phyloP scores from a whole-genome alignment of 441 rosid genomes.

The Eruca vesicaria region DNA sequence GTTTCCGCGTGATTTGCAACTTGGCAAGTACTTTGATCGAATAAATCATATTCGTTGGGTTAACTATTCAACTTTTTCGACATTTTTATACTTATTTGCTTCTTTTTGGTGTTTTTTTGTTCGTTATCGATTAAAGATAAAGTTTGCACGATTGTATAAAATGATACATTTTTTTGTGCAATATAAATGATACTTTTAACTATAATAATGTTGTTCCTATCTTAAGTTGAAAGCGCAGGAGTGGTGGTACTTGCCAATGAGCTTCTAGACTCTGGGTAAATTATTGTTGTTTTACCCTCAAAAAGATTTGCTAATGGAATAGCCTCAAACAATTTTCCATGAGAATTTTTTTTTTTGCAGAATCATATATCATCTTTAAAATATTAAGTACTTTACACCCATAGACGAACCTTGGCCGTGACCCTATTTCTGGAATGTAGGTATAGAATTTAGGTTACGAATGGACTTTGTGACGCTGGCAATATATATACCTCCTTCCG shows the following conservation, averaged over 20 bases:
- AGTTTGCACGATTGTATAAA: slow-evolving; percentile 17
- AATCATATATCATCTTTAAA: neutral
- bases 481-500: too few species aligned
- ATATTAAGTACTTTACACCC: neutral
- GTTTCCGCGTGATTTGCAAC: slow-evolving; percentile 31
- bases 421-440: neutral
- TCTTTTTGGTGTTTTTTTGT: neutral
- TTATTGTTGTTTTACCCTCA: neutral
- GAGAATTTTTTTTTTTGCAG: neutral
- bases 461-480: neutral
- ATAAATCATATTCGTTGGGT: slow-evolving; percentile 11
- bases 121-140: slow-evolving; percentile 19
- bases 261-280: slow-evolving; percentile 22
- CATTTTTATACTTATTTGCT: neutral
- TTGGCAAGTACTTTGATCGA: slow-evolving; percentile 26
- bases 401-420: neutral
- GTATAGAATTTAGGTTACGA: neutral
- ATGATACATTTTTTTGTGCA: too few species aligned
- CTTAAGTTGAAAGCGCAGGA: slow-evolving; percentile 25
- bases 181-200: too few species aligned
- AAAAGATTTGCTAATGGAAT: too few species aligned
- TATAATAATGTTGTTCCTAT: slow-evolving; percentile 22
- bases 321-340: neutral
- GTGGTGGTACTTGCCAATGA: slow-evolving; percentile 24
- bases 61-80: neutral